Evolutionary conservation across 106 monocot species (phyloP).

Genomic region (Chionographis japonica): DNA sequence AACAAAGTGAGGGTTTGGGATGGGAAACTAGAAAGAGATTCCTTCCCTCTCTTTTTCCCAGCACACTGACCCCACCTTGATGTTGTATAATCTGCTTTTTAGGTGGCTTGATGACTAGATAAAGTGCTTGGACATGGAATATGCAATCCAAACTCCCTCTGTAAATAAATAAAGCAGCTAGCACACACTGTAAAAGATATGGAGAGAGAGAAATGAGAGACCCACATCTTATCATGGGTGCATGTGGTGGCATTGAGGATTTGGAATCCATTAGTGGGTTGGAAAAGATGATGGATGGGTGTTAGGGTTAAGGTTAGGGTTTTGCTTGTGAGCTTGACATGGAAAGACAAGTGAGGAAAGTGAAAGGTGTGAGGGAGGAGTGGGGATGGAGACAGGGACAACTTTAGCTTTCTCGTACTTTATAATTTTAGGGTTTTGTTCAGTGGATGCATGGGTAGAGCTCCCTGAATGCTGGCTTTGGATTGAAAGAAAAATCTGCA

Average conservation of each 20-base stretch:
- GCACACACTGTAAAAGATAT: conserved; percentile 11
- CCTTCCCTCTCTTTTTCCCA: conserved; percentile 81
- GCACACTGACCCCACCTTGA: conserved; percentile 23
- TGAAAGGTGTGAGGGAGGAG: conserved; percentile 22
- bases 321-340: conserved; percentile 16
- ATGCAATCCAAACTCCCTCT: conserved; percentile 20
- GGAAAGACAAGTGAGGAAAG: conserved; percentile 19
- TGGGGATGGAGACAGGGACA: conserved; percentile 38
- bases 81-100: conserved; percentile 13
- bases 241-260: conserved; percentile 30
- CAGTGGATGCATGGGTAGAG: background rate
- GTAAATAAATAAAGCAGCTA: background rate
- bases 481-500: conserved; percentile 13
- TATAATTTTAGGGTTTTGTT: conserved; percentile 1
- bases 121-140: conserved; percentile 43
- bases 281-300: conserved; percentile 7
- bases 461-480: conserved; percentile 1
- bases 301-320: background rate
- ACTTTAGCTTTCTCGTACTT: conserved; percentile 49
- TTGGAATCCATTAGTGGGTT: background rate
- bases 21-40: conserved; percentile 72
- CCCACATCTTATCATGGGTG: conserved; percentile 32
- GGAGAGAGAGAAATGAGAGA: conserved; percentile 8
- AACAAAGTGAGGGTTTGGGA: conserved; percentile 63
- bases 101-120: conserved; percentile 54